Conservation (phyloP, 306 rosid species). For the Ceratonia siliqua region DNA sequence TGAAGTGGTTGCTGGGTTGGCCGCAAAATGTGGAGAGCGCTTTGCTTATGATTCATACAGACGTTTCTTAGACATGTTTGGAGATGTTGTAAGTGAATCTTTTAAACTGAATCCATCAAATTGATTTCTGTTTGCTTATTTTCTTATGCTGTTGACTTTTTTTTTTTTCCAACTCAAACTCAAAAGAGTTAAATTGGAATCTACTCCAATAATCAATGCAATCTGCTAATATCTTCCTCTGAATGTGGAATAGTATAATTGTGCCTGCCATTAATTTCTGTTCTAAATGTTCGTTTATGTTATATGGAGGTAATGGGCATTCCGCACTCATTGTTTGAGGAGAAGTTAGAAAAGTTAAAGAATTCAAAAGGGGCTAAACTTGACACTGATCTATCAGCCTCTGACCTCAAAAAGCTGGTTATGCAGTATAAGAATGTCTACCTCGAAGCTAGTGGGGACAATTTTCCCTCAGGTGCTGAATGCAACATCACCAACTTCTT, state of each 20-base stretch:
- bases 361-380: constrained; percentile 55
- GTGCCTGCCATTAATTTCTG: constrained; percentile 7
- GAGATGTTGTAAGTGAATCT: constrained; percentile 78
- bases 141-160: background rate
- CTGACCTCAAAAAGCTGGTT: constrained; percentile 80
- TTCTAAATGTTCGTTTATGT: constrained; percentile 23
- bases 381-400: constrained; percentile 70
- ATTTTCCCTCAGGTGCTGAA: constrained; percentile 84
- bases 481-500: constrained; percentile 25
- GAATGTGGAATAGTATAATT: background rate
- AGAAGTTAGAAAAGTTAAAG: constrained; percentile 72
- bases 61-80: constrained; percentile 98
- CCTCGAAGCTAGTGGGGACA: constrained; percentile 64
- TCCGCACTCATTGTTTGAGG: constrained; percentile 87
- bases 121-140: constrained; percentile 3
- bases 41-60: constrained; percentile 92
- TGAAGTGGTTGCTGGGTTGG: constrained; percentile 85
- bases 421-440: constrained; percentile 82
- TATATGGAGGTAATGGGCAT: constrained; percentile 76
- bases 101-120: constrained; percentile 17
- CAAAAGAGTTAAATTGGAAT: constrained; percentile 4
- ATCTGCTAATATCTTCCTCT: background rate
- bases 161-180: background rate
- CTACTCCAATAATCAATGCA: background rate
- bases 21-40: constrained; percentile 91